Evolutionary conservation across 257 asterid species (phyloP).

Genomic region (Plectranthus barbatus): DNA sequence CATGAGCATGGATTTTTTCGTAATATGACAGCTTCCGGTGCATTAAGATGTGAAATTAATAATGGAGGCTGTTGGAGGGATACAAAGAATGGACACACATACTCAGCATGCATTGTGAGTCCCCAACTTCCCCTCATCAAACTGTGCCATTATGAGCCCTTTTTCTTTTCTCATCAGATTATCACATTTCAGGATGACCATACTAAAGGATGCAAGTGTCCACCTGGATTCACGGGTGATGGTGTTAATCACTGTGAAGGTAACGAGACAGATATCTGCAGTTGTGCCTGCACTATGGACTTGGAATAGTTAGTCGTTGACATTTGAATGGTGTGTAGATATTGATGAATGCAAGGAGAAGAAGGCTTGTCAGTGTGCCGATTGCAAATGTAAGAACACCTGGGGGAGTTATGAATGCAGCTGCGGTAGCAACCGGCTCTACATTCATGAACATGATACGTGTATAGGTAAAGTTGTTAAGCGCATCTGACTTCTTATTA

Average conservation of each 20-base stretch:
- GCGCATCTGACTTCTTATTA: neutral
- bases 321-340: constrained; percentile 33
- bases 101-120: constrained; percentile 91
- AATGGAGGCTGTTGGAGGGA: constrained; percentile 95
- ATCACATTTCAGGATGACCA: constrained; percentile 49
- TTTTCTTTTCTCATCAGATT: neutral
- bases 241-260: constrained; percentile 85
- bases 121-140: neutral
- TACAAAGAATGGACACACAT: constrained; percentile 57
- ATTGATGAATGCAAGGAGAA: constrained; percentile 78
- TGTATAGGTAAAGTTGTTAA: constrained; percentile 59
- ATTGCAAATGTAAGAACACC: constrained; percentile 84
- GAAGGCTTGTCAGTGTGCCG: constrained; percentile 68
- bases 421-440: constrained; percentile 54
- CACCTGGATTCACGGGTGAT: constrained; percentile 91
- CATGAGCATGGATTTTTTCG: too few species aligned
- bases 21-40: constrained; percentile 66
- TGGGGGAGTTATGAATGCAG: constrained; percentile 91
- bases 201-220: constrained; percentile 84
- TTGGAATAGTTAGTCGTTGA: constrained; percentile 2
- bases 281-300: constrained; percentile 7
- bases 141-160: too few species aligned
- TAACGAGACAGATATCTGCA: constrained; percentile 14
- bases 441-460: constrained; percentile 78
- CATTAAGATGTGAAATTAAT: constrained; percentile 70